These are phyloP conservation scores for Myxozyma geophila DNA, from an alignment of 805 yeast species.

Conservation along the genomic window DNA sequence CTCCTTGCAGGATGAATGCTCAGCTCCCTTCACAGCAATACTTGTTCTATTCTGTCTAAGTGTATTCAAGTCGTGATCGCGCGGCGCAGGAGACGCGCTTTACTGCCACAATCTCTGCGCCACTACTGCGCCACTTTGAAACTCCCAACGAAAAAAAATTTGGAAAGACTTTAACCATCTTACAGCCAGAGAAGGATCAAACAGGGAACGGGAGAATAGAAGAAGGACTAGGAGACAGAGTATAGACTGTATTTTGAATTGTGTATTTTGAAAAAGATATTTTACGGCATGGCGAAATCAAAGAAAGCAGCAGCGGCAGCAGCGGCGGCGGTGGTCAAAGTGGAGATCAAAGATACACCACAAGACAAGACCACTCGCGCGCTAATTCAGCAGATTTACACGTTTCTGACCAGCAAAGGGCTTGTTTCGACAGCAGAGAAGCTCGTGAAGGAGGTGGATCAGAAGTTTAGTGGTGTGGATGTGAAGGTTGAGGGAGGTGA, in stretches of 20 bases:
- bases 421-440: constrained; percentile 44
- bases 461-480: constrained; percentile 37
- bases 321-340: neutral
- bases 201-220: neutral
- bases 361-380: constrained; percentile 17
- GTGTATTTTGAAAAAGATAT: neutral
- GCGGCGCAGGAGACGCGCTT: neutral
- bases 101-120: neutral
- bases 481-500: constrained; percentile 24
- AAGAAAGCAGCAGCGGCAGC: neutral
- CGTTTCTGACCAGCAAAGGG: constrained; percentile 43
- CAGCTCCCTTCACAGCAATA: too few relatives aligned
- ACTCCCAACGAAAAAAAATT: constrained; percentile 6
- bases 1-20: too few relatives aligned
- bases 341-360: neutral
- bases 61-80: neutral
- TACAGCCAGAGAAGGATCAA: neutral
- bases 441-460: constrained; percentile 41
- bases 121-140: neutral
- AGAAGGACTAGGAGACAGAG: neutral
- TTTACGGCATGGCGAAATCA: constrained; percentile 4
- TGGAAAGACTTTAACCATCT: neutral
- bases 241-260: neutral
- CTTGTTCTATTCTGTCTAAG: too few relatives aligned
- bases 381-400: constrained; percentile 42